phyloP scores from a whole-genome alignment of 2,329 filamentous ascomycete species.

The Colletotrichum nymphaeae region DNA sequence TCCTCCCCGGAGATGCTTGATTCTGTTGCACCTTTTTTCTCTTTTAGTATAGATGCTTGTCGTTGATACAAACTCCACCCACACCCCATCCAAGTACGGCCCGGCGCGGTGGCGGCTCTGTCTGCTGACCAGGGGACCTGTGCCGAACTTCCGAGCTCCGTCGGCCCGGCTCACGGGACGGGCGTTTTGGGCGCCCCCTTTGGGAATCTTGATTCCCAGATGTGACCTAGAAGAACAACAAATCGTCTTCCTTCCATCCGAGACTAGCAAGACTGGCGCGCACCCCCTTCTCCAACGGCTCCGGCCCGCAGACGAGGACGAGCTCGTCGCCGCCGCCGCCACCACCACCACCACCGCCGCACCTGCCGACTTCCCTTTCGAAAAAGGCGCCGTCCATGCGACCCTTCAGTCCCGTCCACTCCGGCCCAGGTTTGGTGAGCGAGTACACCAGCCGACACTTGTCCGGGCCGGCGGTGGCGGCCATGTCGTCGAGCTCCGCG shows the following conservation, averaged over 20 bases:
- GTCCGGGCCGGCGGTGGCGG: conserved; percentile 59
- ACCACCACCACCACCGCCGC: conserved; percentile 42
- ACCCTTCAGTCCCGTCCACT: conserved; percentile 77
- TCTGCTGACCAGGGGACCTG: not conserved
- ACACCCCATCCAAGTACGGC: conserved; percentile 8
- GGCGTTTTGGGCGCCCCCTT: not conserved
- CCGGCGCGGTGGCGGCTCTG: conserved; percentile 17
- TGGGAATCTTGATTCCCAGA: not conserved
- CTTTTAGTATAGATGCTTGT: not conserved
- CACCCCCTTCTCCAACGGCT: conserved; percentile 76
- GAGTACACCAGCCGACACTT: conserved; percentile 76
- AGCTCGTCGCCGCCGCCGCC: conserved; percentile 67
- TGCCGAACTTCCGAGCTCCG: conserved; percentile 24
- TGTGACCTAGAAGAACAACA: conserved; percentile 77
- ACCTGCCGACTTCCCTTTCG: conserved; percentile 64
- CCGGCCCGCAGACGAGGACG: conserved; percentile 84
- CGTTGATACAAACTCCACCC: not conserved
- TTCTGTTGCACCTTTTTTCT: not conserved
- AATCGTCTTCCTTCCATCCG: conserved; percentile 79
- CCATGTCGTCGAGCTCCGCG: conserved; percentile 75
- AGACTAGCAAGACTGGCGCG: conserved; percentile 62
- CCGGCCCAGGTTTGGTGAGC: conserved; percentile 70
- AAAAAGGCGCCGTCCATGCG: conserved; percentile 74
- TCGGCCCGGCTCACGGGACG: not conserved
- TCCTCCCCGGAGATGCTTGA: conserved; percentile 24